These are phyloP conservation scores for Gaultheria prostrata DNA, from an alignment of 148 eudicot species.

Conservation along the genomic window DNA sequence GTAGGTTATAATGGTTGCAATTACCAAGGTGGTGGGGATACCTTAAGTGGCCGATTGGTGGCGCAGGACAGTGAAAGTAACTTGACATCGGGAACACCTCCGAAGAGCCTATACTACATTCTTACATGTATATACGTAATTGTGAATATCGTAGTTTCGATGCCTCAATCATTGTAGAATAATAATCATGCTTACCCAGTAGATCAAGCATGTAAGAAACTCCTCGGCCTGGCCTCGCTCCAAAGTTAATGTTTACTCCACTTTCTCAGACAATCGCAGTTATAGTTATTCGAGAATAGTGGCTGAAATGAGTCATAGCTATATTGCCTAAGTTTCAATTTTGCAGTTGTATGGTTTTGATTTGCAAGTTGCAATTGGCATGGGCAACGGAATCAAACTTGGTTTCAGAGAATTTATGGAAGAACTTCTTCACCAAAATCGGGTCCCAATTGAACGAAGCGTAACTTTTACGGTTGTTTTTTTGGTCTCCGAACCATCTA, in stretches of 20 bases:
- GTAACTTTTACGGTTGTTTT: no score
- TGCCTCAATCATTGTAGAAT: neutral
- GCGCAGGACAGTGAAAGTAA: neutral
- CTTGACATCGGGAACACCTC: neutral
- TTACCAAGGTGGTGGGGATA: slow-evolving; percentile 48
- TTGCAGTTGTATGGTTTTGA: neutral
- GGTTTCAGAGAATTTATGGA: neutral
- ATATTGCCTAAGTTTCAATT: neutral
- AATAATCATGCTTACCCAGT: neutral
- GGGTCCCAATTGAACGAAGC: neutral
- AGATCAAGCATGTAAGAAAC: neutral
- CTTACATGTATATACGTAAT: neutral
- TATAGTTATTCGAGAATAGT: neutral
- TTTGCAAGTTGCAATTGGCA: neutral
- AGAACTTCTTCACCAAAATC: neutral
- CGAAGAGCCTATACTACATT: neutral
- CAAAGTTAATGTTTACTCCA: neutral
- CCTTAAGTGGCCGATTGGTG: slow-evolving; percentile 13
- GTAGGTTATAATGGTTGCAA: slow-evolving; percentile 60
- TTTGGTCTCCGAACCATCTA: neutral
- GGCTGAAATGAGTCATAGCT: neutral
- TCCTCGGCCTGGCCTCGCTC: neutral
- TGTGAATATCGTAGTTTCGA: neutral
- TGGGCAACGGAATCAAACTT: neutral
- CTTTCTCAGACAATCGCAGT: neutral